phyloP scores from a whole-genome alignment of 805 yeast species.

The Scheffersomyces coipomensis region DNA sequence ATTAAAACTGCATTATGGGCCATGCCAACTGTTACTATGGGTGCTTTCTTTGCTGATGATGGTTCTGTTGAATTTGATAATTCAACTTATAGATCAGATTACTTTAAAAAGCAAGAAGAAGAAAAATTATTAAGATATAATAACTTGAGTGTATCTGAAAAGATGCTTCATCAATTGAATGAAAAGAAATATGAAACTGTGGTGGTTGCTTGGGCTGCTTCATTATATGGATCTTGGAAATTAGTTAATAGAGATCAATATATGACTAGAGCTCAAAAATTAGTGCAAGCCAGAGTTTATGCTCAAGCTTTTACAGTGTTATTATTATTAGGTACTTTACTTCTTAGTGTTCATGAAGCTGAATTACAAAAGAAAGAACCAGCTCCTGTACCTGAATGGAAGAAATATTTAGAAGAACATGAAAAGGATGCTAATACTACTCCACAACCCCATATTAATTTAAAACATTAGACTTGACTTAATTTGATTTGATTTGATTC shows the following conservation, averaged over 20 bases:
- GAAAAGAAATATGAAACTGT: slow-evolving; percentile 66
- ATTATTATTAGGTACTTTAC: slow-evolving; percentile 64
- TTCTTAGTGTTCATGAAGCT: slow-evolving; percentile 60
- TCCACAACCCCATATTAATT: background rate
- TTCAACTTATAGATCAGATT: slow-evolving; percentile 52
- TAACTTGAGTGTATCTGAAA: slow-evolving; percentile 46
- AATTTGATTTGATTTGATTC: no score
- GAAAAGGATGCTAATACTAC: slow-evolving; percentile 2
- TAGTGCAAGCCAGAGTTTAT: slow-evolving; percentile 84
- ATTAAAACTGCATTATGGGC: slow-evolving; percentile 64
- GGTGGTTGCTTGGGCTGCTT: slow-evolving; percentile 75
- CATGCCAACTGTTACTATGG: slow-evolving; percentile 62
- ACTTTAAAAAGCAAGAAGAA: slow-evolving; percentile 35
- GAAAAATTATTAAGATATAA: slow-evolving; percentile 55
- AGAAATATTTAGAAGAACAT: slow-evolving; percentile 26
- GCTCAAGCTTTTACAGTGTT: slow-evolving; percentile 80
- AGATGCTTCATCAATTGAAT: slow-evolving; percentile 46
- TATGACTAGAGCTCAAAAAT: slow-evolving; percentile 71
- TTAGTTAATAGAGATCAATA: slow-evolving; percentile 66
- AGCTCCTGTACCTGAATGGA: slow-evolving; percentile 27
- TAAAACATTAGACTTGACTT: no score
- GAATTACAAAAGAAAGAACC: slow-evolving; percentile 39
- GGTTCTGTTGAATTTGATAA: slow-evolving; percentile 68
- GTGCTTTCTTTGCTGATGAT: slow-evolving; percentile 68
- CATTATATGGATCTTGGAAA: slow-evolving; percentile 76